Conservation (phyloP, 345 rosid species). For the Ailanthus altissimus region DNA sequence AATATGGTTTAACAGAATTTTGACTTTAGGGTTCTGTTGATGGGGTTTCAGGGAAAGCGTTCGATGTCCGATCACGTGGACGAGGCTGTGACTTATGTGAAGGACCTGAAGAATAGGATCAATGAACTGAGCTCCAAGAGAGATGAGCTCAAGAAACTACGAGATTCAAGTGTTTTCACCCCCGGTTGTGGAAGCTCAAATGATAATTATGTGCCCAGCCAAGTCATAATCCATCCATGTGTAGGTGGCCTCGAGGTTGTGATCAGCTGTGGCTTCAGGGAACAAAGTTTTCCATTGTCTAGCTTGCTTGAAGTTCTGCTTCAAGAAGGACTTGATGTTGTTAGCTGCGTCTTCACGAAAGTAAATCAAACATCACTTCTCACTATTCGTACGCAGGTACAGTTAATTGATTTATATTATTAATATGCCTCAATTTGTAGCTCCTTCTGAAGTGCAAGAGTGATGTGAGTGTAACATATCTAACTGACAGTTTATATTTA, state of each 20-base stretch:
- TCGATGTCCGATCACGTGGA: too few species aligned
- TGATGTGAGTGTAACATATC: not conserved
- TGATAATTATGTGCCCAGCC: not conserved
- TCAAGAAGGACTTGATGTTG: constrained; percentile 49
- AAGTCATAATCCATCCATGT: constrained; percentile 41
- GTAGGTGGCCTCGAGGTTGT: constrained; percentile 53
- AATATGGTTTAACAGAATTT: not conserved
- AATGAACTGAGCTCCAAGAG: constrained; percentile 44
- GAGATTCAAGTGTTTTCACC: constrained; percentile 28
- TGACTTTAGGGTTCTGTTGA: constrained; percentile 23
- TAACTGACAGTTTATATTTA: not conserved
- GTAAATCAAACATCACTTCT: constrained; percentile 44
- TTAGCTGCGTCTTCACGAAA: constrained; percentile 50
- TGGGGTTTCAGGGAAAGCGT: constrained; percentile 68
- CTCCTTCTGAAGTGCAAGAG: not conserved
- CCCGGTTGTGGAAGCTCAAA: constrained; percentile 10
- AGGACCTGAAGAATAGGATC: constrained; percentile 44
- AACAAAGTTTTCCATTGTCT: constrained; percentile 42
- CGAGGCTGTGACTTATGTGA: constrained; percentile 68
- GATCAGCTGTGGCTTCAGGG: constrained; percentile 34
- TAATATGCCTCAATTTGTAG: not conserved
- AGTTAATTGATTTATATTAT: not conserved
- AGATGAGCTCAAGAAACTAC: constrained; percentile 40
- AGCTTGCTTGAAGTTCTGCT: constrained; percentile 44
- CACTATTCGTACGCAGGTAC: constrained; percentile 60